Evolutionary conservation across 768 basidiomycete genomes (phyloP).

Genomic region (Tylopilus rubrobrunneus): DNA sequence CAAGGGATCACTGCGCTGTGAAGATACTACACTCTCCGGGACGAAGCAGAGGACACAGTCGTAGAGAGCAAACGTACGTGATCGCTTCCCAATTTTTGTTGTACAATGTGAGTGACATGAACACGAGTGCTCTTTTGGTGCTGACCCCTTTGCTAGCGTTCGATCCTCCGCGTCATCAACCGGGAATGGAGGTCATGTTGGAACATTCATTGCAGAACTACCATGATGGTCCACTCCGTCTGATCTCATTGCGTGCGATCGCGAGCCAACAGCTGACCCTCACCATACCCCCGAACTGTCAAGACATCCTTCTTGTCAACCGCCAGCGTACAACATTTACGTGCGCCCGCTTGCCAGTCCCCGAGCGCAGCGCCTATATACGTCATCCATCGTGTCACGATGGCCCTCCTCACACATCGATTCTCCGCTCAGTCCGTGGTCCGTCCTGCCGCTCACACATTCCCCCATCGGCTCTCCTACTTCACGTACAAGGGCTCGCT

Average conservation of each 20-base stretch:
- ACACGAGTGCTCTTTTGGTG: not conserved
- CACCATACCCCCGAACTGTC: slow-evolving; percentile 63
- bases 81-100: slow-evolving; percentile 62
- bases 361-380: too few relatives aligned
- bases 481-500: too few relatives aligned
- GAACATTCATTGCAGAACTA: slow-evolving; percentile 70
- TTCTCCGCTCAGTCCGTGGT: too few relatives aligned
- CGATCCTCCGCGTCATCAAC: slow-evolving; percentile 57
- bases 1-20: slow-evolving; percentile 60
- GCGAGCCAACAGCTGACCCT: slow-evolving; percentile 65
- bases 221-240: slow-evolving; percentile 70
- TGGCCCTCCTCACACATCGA: too few relatives aligned
- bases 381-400: too few relatives aligned
- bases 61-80: slow-evolving; percentile 59
- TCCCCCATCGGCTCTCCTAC: too few relatives aligned
- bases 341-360: slow-evolving; percentile 3
- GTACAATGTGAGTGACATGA: slow-evolving; percentile 57
- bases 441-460: too few relatives aligned
- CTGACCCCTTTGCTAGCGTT: slow-evolving; percentile 47
- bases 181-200: slow-evolving; percentile 68
- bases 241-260: slow-evolving; percentile 62
- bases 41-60: slow-evolving; percentile 52
- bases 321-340: slow-evolving; percentile 34
- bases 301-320: slow-evolving; percentile 42
- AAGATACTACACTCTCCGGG: slow-evolving; percentile 63